Conservation (phyloP, 495 filamentous ascomycete genomes). For the Opeltia flavorubescens region DNA sequence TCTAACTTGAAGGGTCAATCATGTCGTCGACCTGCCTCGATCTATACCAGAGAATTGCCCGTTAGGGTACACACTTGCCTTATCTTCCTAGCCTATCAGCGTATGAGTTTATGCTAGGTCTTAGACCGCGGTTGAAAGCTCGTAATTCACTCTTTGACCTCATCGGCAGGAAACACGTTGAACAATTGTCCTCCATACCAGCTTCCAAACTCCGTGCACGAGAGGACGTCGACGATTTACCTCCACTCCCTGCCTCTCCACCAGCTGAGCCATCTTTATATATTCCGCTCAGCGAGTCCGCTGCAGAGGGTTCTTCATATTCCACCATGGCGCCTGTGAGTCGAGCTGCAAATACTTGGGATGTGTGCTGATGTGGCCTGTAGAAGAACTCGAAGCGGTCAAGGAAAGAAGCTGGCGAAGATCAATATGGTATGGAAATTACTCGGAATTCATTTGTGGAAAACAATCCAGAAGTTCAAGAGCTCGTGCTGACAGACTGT, state of each 20-base stretch:
- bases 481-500: conserved; percentile 1
- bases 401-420: conserved; percentile 32
- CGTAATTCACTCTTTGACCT: conserved; percentile 64
- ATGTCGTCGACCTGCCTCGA: not conserved
- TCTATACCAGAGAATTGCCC: not conserved
- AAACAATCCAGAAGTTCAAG: not conserved
- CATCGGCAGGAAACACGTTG: conserved; percentile 31
- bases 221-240: conserved; percentile 28
- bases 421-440: conserved; percentile 39
- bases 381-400: conserved; percentile 26
- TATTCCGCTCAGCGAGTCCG: conserved; percentile 22
- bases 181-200: conserved; percentile 22
- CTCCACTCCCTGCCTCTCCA: conserved; percentile 34
- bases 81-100: conserved; percentile 2
- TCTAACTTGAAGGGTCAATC: not conserved
- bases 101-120: conserved; percentile 37
- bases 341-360: conserved; percentile 3
- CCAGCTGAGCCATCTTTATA: conserved; percentile 17
- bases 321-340: conserved; percentile 46
- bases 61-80: not conserved
- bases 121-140: conserved; percentile 49
- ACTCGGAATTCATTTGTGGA: too few species aligned
- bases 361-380: not conserved
- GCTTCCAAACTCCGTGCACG: conserved; percentile 23
- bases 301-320: conserved; percentile 12